Conservation (phyloP, 2,329 filamentous ascomycete species). For the Monosporascus sp. region DNA sequence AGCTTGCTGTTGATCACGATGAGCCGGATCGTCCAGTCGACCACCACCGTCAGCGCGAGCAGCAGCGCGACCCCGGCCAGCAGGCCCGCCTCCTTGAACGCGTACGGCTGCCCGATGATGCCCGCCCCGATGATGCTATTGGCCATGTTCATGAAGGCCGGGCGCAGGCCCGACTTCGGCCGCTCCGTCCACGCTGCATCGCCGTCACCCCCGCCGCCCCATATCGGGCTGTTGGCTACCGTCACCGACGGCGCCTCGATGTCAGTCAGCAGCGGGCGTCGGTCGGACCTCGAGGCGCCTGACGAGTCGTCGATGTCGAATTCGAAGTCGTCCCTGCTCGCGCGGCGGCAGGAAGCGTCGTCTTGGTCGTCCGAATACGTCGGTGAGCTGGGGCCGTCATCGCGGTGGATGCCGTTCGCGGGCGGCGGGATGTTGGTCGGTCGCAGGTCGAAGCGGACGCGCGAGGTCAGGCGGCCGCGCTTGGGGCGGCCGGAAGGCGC, state of each 20-base stretch:
- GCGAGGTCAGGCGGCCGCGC: conserved; percentile 48
- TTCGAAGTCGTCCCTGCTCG: conserved; percentile 32
- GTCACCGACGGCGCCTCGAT: conserved; percentile 67
- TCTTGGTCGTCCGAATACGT: conserved; percentile 18
- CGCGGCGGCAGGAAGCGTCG: conserved; percentile 1
- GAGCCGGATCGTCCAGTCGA: conserved; percentile 96
- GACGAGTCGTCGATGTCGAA: conserved; percentile 27
- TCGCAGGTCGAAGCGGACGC: conserved; percentile 56
- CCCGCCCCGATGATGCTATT: conserved; percentile 89
- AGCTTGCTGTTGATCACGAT: conserved; percentile 98
- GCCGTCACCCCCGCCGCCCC: conserved; percentile 30
- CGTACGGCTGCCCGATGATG: conserved; percentile 85
- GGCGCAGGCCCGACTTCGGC: conserved; percentile 78
- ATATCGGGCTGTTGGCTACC: conserved; percentile 51
- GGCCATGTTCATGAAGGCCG: conserved; percentile 99
- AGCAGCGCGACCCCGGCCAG: conserved; percentile 74
- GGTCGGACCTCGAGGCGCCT: conserved; percentile 36
- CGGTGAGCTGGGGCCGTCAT: conserved; percentile 4
- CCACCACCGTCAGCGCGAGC: conserved; percentile 69
- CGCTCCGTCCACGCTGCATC: conserved; percentile 50
- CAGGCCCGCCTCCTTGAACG: conserved; percentile 88
- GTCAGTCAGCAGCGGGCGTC: conserved; percentile 63
- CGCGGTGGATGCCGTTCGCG: conserved; percentile 14
- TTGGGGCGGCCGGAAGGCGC: conserved; percentile 6
- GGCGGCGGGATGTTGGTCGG: conserved; percentile 26